Conservation (phyloP, 805 yeast species). For the Yarrowia sp. region DNA sequence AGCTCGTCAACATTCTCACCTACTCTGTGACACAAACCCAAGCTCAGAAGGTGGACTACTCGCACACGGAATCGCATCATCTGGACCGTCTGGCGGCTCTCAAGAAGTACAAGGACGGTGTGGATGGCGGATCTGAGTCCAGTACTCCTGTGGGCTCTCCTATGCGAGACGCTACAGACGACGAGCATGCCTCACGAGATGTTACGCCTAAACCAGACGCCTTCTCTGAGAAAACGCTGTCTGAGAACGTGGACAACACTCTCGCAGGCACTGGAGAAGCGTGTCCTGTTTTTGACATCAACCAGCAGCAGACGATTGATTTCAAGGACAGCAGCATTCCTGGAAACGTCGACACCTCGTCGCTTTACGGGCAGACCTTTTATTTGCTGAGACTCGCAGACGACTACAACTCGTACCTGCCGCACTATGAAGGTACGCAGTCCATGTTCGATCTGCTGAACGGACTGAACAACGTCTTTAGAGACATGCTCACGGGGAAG, state of each 20-base stretch:
- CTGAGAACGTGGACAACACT: neutral
- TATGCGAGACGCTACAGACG: neutral
- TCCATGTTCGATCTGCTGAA: constrained; percentile 45
- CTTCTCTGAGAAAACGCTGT: neutral
- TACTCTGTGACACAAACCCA: constrained; percentile 48
- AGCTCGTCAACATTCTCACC: constrained; percentile 59
- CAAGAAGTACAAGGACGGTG: constrained; percentile 29
- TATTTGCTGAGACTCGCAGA: constrained; percentile 64
- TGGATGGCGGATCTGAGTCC: neutral
- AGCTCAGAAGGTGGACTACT: neutral
- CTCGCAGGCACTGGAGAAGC: neutral
- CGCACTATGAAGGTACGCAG: constrained; percentile 39
- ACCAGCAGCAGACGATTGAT: constrained; percentile 10
- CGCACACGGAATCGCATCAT: constrained; percentile 2
- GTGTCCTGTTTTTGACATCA: neutral
- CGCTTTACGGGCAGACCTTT: constrained; percentile 56
- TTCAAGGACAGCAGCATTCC: neutral
- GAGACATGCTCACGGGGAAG: neutral
- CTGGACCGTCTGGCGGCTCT: constrained; percentile 21
- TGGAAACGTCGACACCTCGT: constrained; percentile 4
- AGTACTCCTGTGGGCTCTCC: neutral
- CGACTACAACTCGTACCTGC: constrained; percentile 61
- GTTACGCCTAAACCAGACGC: neutral
- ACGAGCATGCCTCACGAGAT: neutral
- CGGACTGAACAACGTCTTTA: constrained; percentile 37